Evolutionary conservation across 805 yeast genomes (phyloP), one percentile per base, ranked within the genome.

Genomic region (Candida jianshihensis): DNA sequence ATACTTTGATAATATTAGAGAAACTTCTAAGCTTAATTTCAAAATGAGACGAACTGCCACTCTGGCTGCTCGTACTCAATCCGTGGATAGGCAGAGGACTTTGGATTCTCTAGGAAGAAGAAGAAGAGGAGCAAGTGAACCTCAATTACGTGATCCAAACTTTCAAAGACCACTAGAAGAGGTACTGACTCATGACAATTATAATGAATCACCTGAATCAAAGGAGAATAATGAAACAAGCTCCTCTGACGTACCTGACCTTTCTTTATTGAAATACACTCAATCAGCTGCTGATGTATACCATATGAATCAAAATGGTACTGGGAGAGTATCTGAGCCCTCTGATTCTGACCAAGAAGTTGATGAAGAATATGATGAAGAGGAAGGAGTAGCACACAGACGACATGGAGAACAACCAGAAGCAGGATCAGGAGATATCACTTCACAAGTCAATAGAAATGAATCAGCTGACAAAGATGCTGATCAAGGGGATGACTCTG

Each of bases 41-140:
- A 75, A 76, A 52, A 78, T 88, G 82, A 75, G 98, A 50, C 68
- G 96, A 41, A 76, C 88, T 0, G 78, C 81, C 8, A 82, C 92
- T 2, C 53, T 81, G 35, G 78, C 82, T 17, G 80, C 81, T 1
- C 57, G 72, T 26, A 62, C 71, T 12, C 54, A 51, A 25, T 44
- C 55, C 4, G 46, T 51, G 47, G 58, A 45, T 4, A 38, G 45
- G 34, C 39, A 31, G 7, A 35, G 43, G 19, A 37, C 48, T 2
- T 16, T 37, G 29, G 53, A 43, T 7, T 42, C 48, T 19, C 27
- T 17, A n/a, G 14, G 33, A 28, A 20, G 33, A 19, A 17, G 14
- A 17, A 29, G 33, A 16, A 26, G 14, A 5, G 11, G 4, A 15
- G 13, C 10, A 5, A 12, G 26, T 12, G 13, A 7, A 12, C 26